Conservation (phyloP, 2,329 filamentous ascomycete species). For the Coniochaeta ligniaria region DNA sequence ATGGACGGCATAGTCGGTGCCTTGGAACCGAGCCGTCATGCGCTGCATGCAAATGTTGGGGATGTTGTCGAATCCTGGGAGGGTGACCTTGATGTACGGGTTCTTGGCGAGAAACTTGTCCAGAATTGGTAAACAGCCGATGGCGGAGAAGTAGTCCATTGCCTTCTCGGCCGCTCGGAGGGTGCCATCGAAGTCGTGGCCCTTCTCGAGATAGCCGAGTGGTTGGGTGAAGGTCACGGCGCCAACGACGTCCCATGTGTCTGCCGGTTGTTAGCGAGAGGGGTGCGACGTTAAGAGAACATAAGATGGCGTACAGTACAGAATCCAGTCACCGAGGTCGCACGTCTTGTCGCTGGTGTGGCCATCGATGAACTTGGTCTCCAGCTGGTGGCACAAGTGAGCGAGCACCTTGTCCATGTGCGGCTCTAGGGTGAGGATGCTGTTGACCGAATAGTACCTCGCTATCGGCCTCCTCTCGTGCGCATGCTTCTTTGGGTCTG, state of each 20-base stretch:
- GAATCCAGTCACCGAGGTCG: slow-evolving; percentile 32
- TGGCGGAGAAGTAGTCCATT: slow-evolving; percentile 20
- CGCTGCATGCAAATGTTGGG: slow-evolving; percentile 19
- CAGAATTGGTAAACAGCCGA: slow-evolving; percentile 23
- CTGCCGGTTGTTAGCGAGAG: not conserved
- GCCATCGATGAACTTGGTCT: slow-evolving; percentile 20
- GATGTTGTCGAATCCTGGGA: slow-evolving; percentile 21
- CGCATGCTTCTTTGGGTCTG: slow-evolving; percentile 22
- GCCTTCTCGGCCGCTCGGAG: slow-evolving; percentile 21
- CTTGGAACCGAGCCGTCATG: slow-evolving; percentile 19
- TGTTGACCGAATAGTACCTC: slow-evolving; percentile 24
- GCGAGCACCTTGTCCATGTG: slow-evolving; percentile 22
- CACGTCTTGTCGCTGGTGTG: slow-evolving; percentile 13
- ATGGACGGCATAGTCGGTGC: slow-evolving; percentile 16
- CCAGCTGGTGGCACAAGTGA: slow-evolving; percentile 20
- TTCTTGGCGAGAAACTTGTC: slow-evolving; percentile 31
- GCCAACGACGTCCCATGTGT: slow-evolving; percentile 33
- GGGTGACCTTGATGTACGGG: slow-evolving; percentile 24
- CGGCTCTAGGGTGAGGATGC: slow-evolving; percentile 20
- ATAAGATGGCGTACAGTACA: slow-evolving; percentile 26
- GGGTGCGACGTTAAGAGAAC: slow-evolving; percentile 27
- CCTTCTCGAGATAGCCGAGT: slow-evolving; percentile 32
- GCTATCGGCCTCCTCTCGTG: slow-evolving; percentile 27
- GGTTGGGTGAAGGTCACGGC: slow-evolving; percentile 29
- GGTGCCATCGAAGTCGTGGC: slow-evolving; percentile 27